phyloP scores from a whole-genome alignment of 352 stramenopile species.

The Phytophthora pistaciae region DNA sequence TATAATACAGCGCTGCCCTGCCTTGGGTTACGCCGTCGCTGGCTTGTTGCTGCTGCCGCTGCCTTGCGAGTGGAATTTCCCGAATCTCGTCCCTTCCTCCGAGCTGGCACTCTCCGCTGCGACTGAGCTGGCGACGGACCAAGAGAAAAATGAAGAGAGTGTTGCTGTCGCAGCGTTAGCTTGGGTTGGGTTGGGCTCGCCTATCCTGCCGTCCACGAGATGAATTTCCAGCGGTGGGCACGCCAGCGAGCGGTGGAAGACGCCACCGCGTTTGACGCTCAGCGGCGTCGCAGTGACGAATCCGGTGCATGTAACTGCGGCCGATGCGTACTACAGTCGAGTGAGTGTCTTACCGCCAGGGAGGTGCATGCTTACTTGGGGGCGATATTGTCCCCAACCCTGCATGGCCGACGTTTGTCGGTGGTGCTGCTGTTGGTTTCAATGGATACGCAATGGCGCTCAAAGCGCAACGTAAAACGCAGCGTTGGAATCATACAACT shows the following conservation, averaged over 20 bases:
- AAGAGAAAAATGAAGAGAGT: not conserved
- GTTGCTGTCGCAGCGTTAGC: not conserved
- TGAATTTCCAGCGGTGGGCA: not conserved
- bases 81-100: not conserved
- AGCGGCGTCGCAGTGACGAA: conserved; percentile 7
- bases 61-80: not conserved
- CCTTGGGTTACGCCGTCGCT: not conserved
- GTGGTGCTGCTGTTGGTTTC: not conserved
- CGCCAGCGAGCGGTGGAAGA: not conserved
- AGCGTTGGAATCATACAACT: not conserved
- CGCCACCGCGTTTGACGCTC: not conserved
- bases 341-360: no score
- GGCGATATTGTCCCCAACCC: conserved; percentile 2
- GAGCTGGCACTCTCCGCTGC: conserved; percentile 2
- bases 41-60: not conserved
- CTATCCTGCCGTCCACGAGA: not conserved
- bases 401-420: not conserved
- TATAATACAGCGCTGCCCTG: not conserved
- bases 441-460: not conserved
- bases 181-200: not conserved
- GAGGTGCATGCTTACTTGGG: not conserved
- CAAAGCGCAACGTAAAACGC: not conserved
- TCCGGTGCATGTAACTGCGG: not conserved
- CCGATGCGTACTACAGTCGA: no score
- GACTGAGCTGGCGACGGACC: conserved; percentile 5